These are phyloP conservation scores for Waltergamsia citrina DNA, from an alignment of 2,329 filamentous ascomycete species.

Conservation along the genomic window DNA sequence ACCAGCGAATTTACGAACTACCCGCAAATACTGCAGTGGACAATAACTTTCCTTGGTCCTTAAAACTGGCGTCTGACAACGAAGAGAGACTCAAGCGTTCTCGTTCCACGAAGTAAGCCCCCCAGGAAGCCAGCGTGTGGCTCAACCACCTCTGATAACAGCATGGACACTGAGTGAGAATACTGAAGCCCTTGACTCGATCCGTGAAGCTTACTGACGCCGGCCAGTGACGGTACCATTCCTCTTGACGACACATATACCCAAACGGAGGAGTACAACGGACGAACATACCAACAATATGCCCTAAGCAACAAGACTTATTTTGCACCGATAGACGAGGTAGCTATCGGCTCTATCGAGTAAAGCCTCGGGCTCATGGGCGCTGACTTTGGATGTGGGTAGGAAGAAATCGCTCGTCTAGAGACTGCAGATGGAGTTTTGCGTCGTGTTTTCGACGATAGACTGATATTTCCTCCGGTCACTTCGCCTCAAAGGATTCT, in stretches of 20 bases:
- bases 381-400: conserved; percentile 1
- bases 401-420: conserved; percentile 62
- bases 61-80: no score
- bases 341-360: conserved; percentile 25
- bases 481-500: conserved; percentile 47
- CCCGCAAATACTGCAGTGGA: no score
- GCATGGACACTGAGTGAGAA: no score
- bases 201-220: conserved; percentile 2
- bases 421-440: conserved; percentile 55
- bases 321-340: conserved; percentile 64
- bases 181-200: no score
- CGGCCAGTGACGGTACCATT: conserved; percentile 35
- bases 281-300: conserved; percentile 58
- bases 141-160: conserved; percentile 14
- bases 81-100: no score
- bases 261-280: conserved; percentile 50
- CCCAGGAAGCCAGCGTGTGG: no score
- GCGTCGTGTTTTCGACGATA: conserved; percentile 53
- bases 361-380: no score
- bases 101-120: no score
- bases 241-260: conserved; percentile 48
- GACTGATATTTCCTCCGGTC: conserved; percentile 62
- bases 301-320: conserved; percentile 56
- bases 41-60: no score
- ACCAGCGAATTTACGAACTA: no score